phyloP scores from a whole-genome alignment of 2,329 filamentous ascomycete species.

The Orbilia javanica region DNA sequence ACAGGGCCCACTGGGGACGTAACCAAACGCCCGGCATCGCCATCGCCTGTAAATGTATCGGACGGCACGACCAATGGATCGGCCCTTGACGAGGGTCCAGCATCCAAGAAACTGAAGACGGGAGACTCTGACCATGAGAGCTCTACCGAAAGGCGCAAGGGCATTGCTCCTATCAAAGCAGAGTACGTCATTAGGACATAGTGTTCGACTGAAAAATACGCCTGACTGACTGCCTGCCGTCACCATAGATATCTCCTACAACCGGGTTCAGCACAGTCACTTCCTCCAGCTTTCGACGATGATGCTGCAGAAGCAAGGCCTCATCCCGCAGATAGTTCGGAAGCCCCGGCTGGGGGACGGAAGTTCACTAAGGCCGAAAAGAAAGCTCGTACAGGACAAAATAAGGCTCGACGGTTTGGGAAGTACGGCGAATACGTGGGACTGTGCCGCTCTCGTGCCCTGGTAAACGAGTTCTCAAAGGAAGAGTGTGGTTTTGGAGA shows the following conservation, averaged over 20 bases:
- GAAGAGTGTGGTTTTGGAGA: constrained; percentile 80
- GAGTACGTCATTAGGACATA: constrained; percentile 53
- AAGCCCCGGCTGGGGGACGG: constrained; percentile 41
- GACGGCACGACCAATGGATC: constrained; percentile 19
- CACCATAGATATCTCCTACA: constrained; percentile 50
- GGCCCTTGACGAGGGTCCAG: constrained; percentile 41
- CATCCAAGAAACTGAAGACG: constrained; percentile 51
- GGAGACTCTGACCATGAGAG: constrained; percentile 37
- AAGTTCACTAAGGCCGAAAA: constrained; percentile 54
- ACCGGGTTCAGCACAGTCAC: constrained; percentile 36
- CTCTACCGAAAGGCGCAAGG: constrained; percentile 35
- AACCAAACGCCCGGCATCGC: constrained; percentile 43
- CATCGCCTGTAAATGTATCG: constrained; percentile 15
- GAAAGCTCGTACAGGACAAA: constrained; percentile 60
- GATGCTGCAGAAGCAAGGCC: constrained; percentile 60
- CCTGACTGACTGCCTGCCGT: constrained; percentile 13
- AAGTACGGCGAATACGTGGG: constrained; percentile 60
- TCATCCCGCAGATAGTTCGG: constrained; percentile 22
- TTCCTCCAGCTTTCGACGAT: constrained; percentile 56
- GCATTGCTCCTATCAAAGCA: constrained; percentile 60
- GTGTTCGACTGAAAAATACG: background rate
- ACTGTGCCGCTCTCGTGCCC: constrained; percentile 43
- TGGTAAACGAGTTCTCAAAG: constrained; percentile 53
- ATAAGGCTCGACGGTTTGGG: constrained; percentile 62
- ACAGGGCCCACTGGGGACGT: constrained; percentile 31